Percentiles rank a stretch among this genome's conserved stretches.
Conservation (phyloP, 2,329 filamentous ascomycete genomes). For the Ceratocystis huliohia region DNA sequence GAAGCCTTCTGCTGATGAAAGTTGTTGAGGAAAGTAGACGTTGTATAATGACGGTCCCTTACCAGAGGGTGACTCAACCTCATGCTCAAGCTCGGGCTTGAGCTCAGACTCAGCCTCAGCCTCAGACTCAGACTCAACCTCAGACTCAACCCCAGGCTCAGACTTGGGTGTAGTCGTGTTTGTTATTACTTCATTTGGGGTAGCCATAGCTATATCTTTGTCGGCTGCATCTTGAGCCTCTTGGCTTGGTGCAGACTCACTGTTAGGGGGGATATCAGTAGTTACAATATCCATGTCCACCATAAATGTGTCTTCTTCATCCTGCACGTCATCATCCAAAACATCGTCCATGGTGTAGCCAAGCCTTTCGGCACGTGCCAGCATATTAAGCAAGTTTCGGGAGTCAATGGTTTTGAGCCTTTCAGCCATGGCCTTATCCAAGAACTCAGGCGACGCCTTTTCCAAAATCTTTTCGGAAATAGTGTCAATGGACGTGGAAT, state of each 20-base stretch:
- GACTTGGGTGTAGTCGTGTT: too few relatives aligned
- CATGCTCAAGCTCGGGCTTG: too few relatives aligned
- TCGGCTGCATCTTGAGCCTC: not conserved
- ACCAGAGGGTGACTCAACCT: not conserved
- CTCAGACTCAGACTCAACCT: too few relatives aligned
- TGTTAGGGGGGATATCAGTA: not conserved
- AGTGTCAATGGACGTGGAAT: slow-evolving; percentile 31
- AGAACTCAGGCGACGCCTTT: slow-evolving; percentile 33
- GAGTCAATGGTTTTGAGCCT: slow-evolving; percentile 43
- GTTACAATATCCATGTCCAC: slow-evolving; percentile 18
- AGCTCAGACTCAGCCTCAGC: too few relatives aligned
- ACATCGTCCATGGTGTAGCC: slow-evolving; percentile 32
- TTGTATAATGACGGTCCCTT: not conserved
- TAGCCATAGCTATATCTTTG: not conserved
- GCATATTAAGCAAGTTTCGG: slow-evolving; percentile 42
- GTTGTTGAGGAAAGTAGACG: not conserved
- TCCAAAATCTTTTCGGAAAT: slow-evolving; percentile 41
- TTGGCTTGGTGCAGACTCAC: not conserved
- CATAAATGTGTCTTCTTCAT: slow-evolving; percentile 35
- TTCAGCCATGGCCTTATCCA: slow-evolving; percentile 40
- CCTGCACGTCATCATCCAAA: slow-evolving; percentile 27
- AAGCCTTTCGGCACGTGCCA: slow-evolving; percentile 44
- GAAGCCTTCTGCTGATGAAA: not conserved
- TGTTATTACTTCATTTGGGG: not conserved
- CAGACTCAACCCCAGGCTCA: too few relatives aligned